Evolutionary conservation across 2,329 filamentous ascomycete species (phyloP).

Genomic region (Magnaporthiopsis poae): DNA sequence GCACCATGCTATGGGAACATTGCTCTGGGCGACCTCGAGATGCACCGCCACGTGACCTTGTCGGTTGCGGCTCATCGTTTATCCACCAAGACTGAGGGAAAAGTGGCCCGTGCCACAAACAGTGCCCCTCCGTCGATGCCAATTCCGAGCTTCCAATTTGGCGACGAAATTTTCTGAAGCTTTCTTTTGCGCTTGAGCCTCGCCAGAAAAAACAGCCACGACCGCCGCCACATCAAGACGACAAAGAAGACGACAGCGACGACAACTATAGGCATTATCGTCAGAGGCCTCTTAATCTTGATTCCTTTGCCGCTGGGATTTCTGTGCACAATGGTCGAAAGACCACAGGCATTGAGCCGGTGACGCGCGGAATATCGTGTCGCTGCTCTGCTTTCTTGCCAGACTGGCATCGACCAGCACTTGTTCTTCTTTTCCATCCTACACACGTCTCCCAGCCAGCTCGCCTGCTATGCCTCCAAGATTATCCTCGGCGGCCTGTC

Average conservation of each 20-base stretch:
- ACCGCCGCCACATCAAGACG: neutral
- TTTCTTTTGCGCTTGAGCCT: neutral
- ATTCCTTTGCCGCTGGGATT: neutral
- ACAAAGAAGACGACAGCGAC: neutral
- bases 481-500: constrained; percentile 21
- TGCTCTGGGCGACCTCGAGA: too few relatives aligned
- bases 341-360: neutral
- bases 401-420: neutral
- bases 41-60: neutral
- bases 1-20: too few relatives aligned
- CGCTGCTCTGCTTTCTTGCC: neutral
- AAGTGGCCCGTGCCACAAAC: neutral
- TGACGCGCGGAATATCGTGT: neutral
- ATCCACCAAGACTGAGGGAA: neutral
- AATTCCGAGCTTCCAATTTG: neutral
- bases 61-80: neutral
- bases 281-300: neutral
- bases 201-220: neutral
- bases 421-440: neutral
- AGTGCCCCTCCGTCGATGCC: neutral
- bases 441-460: neutral
- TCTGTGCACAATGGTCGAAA: neutral
- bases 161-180: neutral
- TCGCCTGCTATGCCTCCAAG: constrained; percentile 23
- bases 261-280: neutral